Base-by-base conservation (phyloP, 2,329 filamentous ascomycete species). In the Tothia fuscella region DNA sequence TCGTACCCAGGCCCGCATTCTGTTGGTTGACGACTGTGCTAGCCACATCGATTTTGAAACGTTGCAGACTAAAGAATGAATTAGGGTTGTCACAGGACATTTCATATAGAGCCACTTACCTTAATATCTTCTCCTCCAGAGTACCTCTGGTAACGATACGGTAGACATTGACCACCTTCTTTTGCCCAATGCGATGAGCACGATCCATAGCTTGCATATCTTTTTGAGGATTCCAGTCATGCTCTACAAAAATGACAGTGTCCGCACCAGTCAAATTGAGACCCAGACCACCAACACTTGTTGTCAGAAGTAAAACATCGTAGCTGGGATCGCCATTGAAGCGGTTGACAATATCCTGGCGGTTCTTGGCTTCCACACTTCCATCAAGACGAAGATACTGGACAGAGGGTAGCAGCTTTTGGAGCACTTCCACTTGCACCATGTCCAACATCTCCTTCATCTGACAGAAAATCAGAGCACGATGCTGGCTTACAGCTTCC, bases 381-480 rank as follows among this genome's bases (percentile, higher is more conserved):
- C 91, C 91, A 53, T 98, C 93, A 25, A 98, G 76, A n/a, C 93
- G 83, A 44, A 96, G 75, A 57, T 82, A 95, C 28, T 93, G 91
- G 5, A 95, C 88, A 0, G 81, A 83, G 1, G 91, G 91, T n/a
- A 98, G 72, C 63, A 96, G 72, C 54, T 82, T 82, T 59, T 85
- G 86, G 29, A 98, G 66, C 1, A 98, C 91, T 44, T 89, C 88
- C 53, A 82, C 86, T 57, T 96, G 88, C 2, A 98, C 93, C 76
- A 98, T 96, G 60, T 98, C 91, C 19, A 98, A 72, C 93, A 98
- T 98, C 61, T 98, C 91, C 64, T 98, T 98, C 86, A 98, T 95
- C 60, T 98, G 91, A 55, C 91, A 98, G 70, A 98, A 98, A 50
- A 98, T 82, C 21, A 98, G 75, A 1, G 91, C 93, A 33, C 91